Conservation (phyloP, 768 basidiomycete genomes). For the Stropharia rugosoannulata region DNA sequence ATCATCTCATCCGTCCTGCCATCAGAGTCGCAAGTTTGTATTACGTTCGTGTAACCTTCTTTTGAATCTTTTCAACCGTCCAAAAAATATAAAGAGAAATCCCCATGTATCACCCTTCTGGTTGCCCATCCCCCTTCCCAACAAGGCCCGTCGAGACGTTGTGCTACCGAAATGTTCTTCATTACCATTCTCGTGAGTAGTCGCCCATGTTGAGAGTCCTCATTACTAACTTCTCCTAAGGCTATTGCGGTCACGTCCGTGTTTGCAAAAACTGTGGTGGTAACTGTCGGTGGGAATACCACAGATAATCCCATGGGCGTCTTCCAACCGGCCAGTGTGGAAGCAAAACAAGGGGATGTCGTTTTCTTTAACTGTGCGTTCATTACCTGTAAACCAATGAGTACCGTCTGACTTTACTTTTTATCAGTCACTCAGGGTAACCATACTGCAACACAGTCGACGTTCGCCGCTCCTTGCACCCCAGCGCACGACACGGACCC, state of each 20-base stretch:
- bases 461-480: slow-evolving; percentile 53
- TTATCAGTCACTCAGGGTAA: slow-evolving; percentile 48
- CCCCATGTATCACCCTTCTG: slow-evolving; percentile 1
- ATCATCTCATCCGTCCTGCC: slow-evolving; percentile 12
- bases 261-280: slow-evolving; percentile 38
- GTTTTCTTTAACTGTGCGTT: slow-evolving; percentile 56
- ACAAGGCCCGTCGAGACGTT: neutral
- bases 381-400: neutral
- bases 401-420: neutral
- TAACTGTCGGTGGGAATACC: slow-evolving; percentile 47
- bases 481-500: slow-evolving; percentile 45
- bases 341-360: slow-evolving; percentile 44
- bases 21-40: slow-evolving; percentile 6
- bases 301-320: slow-evolving; percentile 40
- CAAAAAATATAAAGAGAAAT: slow-evolving; percentile 2
- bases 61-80: neutral
- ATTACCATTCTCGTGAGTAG: slow-evolving; percentile 11
- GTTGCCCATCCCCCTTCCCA: slow-evolving; percentile 4
- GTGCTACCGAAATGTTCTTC: slow-evolving; percentile 11
- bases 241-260: slow-evolving; percentile 13
- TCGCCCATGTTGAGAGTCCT: neutral
- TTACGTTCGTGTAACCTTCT: slow-evolving; percentile 6
- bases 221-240: neutral
- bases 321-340: slow-evolving; percentile 46
- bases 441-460: slow-evolving; percentile 57